A percentile compares a stretch with the other conserved stretches of the same genome.
Evolutionary conservation across 164 flowering plant species (phyloP).

Genomic region (Litsea cubeba): DNA sequence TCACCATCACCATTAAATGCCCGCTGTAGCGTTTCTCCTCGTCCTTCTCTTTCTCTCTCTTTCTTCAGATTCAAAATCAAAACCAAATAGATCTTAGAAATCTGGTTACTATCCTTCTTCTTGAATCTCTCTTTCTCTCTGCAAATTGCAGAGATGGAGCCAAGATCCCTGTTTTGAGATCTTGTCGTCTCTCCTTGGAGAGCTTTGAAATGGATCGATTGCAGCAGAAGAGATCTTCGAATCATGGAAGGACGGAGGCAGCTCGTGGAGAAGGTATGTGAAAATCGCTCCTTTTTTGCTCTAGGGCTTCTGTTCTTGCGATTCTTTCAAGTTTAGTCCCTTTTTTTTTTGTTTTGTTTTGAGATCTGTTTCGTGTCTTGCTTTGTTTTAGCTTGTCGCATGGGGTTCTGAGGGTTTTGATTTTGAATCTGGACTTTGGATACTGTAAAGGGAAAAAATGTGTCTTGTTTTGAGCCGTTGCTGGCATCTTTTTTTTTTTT

Average conservation of each 20-base stretch:
- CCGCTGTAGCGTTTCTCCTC: not conserved
- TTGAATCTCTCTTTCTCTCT: not conserved
- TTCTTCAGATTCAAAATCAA: not conserved
- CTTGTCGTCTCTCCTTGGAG: not conserved
- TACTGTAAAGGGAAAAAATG: not conserved
- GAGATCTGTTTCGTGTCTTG: not conserved
- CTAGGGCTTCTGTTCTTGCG: not conserved
- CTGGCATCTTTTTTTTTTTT: not conserved
- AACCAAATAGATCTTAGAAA: too few species aligned
- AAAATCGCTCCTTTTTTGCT: not conserved
- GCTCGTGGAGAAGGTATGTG: not conserved
- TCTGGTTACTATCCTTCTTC: not conserved
- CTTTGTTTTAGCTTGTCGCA: not conserved
- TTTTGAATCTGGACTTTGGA: not conserved
- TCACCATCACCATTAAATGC: not conserved
- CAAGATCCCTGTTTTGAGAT: not conserved
- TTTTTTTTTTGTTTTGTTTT: not conserved
- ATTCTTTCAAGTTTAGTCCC: not conserved
- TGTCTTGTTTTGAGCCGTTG: not conserved
- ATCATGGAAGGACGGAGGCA: not conserved
- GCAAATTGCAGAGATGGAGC: not conserved
- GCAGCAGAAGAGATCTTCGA: not conserved
- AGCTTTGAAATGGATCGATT: not conserved
- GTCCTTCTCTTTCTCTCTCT: not conserved
- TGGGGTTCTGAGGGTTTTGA: not conserved